Conservation (phyloP, 2,329 filamentous ascomycete genomes). For the Diplodia intermedia region DNA sequence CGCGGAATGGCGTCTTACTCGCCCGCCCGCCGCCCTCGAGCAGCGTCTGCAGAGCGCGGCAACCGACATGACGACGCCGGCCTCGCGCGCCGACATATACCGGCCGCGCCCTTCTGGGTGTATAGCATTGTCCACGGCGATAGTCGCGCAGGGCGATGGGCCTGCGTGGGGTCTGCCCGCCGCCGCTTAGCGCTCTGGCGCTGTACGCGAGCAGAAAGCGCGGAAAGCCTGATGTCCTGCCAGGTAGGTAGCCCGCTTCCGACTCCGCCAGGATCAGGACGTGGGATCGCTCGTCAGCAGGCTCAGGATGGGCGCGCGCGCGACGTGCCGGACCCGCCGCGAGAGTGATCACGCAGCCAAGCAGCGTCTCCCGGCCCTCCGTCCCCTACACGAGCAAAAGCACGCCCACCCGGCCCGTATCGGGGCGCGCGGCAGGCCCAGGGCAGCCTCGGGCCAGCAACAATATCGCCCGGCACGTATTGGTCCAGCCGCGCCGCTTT, state of each 20-base stretch:
- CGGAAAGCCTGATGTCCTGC: slow-evolving; percentile 21
- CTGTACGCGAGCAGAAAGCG: slow-evolving; percentile 27
- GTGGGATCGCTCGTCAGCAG: slow-evolving; percentile 25
- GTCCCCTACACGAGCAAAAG: slow-evolving; percentile 19
- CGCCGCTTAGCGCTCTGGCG: slow-evolving; percentile 26
- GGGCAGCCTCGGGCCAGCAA: slow-evolving; percentile 22
- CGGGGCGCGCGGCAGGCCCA: slow-evolving; percentile 17
- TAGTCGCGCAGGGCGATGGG: slow-evolving; percentile 11
- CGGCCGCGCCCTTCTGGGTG: neutral
- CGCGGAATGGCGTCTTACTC: slow-evolving; percentile 31
- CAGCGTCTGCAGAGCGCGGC: neutral
- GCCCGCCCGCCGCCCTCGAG: slow-evolving; percentile 4
- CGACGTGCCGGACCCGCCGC: slow-evolving; percentile 24
- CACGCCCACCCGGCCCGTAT: slow-evolving; percentile 11
- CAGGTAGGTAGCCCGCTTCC: slow-evolving; percentile 19
- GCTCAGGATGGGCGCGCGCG: slow-evolving; percentile 22
- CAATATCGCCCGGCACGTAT: slow-evolving; percentile 25
- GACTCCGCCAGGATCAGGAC: slow-evolving; percentile 24
- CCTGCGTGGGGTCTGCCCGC: slow-evolving; percentile 7
- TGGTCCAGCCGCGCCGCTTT: neutral
- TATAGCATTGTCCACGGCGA: neutral
- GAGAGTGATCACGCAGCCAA: slow-evolving; percentile 22
- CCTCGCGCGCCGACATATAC: slow-evolving; percentile 12
- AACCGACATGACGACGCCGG: neutral
- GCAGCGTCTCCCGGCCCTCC: neutral